Evolutionary conservation across 192 early-diverging fungal species (phyloP).

Genomic region (Backusella tuberculispora): DNA sequence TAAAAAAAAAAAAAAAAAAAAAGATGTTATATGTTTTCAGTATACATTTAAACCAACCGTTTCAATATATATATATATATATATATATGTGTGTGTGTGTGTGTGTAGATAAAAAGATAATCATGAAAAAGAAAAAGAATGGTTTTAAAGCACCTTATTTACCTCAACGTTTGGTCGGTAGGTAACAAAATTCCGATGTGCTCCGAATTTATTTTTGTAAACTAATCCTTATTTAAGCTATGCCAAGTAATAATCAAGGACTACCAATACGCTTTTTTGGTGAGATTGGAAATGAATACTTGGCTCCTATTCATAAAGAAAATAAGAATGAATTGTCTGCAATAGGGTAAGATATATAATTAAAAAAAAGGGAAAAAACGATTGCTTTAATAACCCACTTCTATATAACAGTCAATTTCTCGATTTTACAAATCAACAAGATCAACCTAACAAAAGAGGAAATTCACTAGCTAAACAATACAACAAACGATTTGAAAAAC

Average conservation of each 20-base stretch:
- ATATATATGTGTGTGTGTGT: too few relatives aligned
- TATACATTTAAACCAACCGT: background rate
- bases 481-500: slow-evolving; percentile 7
- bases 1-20: background rate
- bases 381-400: background rate
- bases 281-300: background rate
- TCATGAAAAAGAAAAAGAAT: slow-evolving; percentile 12
- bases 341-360: background rate
- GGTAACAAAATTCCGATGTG: background rate
- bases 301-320: background rate
- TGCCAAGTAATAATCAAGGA: background rate
- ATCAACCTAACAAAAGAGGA: slow-evolving; percentile 5
- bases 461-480: slow-evolving; percentile 5
- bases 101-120: background rate
- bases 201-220: background rate
- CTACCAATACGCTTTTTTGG: background rate
- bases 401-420: background rate
- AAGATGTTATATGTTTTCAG: background rate
- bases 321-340: background rate
- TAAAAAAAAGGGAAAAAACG: background rate
- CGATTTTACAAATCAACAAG: slow-evolving; percentile 3
- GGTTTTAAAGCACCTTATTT: slow-evolving; percentile 2
- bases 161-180: slow-evolving; percentile 14
- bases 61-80: too few relatives aligned
- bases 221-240: background rate